A percentile compares a stretch with the other conserved stretches of the same genome.
Evolutionary conservation across 352 stramenopile genomes (phyloP).

Genomic region (Phytophthora palmivora): DNA sequence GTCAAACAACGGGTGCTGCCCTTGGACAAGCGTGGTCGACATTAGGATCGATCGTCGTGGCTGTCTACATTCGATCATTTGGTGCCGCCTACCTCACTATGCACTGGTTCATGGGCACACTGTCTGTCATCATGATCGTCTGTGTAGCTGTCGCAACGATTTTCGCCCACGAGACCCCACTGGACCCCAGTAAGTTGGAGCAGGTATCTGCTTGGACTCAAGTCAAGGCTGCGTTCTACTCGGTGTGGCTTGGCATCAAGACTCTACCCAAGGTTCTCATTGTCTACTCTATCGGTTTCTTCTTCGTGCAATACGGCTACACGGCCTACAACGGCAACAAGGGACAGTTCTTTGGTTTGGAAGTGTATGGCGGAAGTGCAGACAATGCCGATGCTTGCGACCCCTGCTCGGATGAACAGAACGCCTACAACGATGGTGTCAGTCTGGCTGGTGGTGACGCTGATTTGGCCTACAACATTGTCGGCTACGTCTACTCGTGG

Average conservation of each 20-base stretch:
- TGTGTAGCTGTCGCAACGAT: constrained; percentile 29
- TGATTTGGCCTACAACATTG: constrained; percentile 48
- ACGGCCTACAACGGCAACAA: constrained; percentile 60
- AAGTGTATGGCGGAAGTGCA: constrained; percentile 40
- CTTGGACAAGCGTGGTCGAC: constrained; percentile 49
- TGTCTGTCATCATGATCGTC: constrained; percentile 43
- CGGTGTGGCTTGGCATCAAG: constrained; percentile 40
- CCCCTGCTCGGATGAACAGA: constrained; percentile 36
- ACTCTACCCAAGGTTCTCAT: constrained; percentile 32
- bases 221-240: constrained; percentile 35
- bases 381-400: constrained; percentile 35
- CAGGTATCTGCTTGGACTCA: constrained; percentile 19
- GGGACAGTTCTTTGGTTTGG: constrained; percentile 54
- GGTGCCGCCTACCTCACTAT: constrained; percentile 43
- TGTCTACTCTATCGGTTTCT: constrained; percentile 43
- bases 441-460: constrained; percentile 41
- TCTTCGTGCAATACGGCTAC: constrained; percentile 43
- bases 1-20: constrained; percentile 48
- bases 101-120: constrained; percentile 37
- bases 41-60: constrained; percentile 28
- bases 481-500: constrained; percentile 49
- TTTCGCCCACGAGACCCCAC: constrained; percentile 39
- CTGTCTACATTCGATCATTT: constrained; percentile 50
- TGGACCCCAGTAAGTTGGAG: constrained; percentile 29
- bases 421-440: constrained; percentile 52